Evolutionary conservation across 2,329 filamentous ascomycete species (phyloP), one percentile per base, ranked within the genome.

Genomic region (Sporothrix pseudoabietina): DNA sequence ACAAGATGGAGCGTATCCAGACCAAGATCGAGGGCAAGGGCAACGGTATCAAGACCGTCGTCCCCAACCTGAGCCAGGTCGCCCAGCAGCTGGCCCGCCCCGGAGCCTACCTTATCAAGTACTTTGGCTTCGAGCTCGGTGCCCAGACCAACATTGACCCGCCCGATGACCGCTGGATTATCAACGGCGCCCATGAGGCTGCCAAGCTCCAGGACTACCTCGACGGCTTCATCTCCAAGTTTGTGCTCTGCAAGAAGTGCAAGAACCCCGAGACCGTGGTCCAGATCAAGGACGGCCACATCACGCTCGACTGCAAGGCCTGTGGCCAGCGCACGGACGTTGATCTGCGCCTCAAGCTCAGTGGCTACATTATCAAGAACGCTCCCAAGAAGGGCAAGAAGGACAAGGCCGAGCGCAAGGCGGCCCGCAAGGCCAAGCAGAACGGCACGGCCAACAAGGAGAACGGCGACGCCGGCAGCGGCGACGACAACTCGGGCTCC

Each of bases 21-120:
- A 97, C 96, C 83, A 99, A 99, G 89, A 97, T 99, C 80, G 96
- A 99, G 86, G 96, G 96, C 85, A 99, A 99, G 86, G 96, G 96
- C 78, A 99, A 99, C 86, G 96, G 96, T 82, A 99, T 99, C 90
- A 99, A 99, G 88, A 99, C 81, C 79, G 96, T 99, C 80, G 91
- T 99, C 79, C 94, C 97, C 88, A 99, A 99, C 85, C 86, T 99
- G 81, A 93, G 91, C 88, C 97, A 93, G 81, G 94, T 99, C 78
- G 94, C 95, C 79, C 88, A 92, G 80, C 97, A 95, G 76, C 90
- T 99, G 78, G 94, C 93, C 80, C 95, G 96, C 79, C 95, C 95
- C 77, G 94, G 94, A 77, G 88, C 93, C 80, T 97, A 98, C 83
- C 89, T 99, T 82, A 98, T 99, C 91, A 99, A 99, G 87, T 99